A percentile compares a stretch with the other conserved stretches of the same genome.
These are phyloP conservation scores for Agapanthus africanus DNA, from an alignment of 106 monocot genomes.

Conservation along the genomic window DNA sequence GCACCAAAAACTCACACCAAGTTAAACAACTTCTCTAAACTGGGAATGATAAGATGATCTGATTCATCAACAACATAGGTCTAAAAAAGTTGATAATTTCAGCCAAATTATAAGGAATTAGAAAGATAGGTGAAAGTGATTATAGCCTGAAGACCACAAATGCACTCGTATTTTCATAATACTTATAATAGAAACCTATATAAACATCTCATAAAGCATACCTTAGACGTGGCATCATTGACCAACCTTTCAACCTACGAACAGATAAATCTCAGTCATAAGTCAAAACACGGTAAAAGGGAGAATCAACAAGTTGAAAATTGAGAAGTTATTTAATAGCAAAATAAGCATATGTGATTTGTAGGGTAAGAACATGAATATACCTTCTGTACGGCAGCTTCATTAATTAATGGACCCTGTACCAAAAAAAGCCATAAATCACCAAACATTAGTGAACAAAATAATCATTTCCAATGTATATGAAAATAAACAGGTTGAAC, in stretches of 20 bases:
- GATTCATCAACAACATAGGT: too few species aligned
- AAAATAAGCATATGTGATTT: background rate
- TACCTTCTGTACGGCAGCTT: constrained; percentile 90
- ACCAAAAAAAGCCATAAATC: constrained; percentile 1
- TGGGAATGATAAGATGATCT: too few species aligned
- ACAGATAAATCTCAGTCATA: constrained; percentile 7
- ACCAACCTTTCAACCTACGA: constrained; percentile 76
- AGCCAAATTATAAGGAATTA: background rate
- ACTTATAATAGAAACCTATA: background rate
- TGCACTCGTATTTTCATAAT: background rate
- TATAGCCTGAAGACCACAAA: background rate
- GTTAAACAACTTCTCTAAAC: too few species aligned
- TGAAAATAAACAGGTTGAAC: background rate
- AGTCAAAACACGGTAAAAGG: constrained; percentile 4
- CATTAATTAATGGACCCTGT: constrained; percentile 96
- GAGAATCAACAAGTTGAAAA: background rate
- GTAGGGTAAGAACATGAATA: constrained; percentile 1
- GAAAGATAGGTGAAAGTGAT: background rate
- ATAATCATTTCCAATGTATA: too few species aligned
- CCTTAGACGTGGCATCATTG: constrained; percentile 85
- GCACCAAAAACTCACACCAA: too few species aligned
- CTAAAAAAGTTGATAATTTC: background rate
- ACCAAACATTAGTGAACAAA: constrained; percentile 1
- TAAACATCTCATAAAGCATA: constrained; percentile 12
- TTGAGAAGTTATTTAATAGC: background rate